phyloP scores from a whole-genome alignment of 176 grass and related monocot genomes.

The Alloteropsis semialata region DNA sequence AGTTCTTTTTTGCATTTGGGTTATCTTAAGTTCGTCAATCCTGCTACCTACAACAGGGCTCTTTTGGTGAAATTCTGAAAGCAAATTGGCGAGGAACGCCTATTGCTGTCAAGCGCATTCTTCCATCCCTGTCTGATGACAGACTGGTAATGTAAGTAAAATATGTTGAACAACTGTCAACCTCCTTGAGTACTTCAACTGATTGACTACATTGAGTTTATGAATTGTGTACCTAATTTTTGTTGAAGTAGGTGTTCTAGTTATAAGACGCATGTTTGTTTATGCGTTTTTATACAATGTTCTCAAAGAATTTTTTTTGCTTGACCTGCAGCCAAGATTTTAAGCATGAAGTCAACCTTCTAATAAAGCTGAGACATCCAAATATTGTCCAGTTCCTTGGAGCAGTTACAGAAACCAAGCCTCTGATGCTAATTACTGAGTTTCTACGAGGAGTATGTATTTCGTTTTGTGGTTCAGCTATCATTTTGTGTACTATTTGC shows the following conservation, averaged over 20 bases:
- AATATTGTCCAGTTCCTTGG: conserved; percentile 99
- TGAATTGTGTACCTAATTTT: background rate
- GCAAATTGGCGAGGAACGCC: conserved; percentile 99
- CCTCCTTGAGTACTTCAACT: background rate
- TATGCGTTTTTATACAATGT: background rate
- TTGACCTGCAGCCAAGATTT: conserved; percentile 87
- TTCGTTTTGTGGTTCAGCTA: conserved; percentile 10
- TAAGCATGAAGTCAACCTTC: conserved; percentile 96
- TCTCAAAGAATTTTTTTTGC: background rate
- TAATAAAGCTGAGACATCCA: conserved; percentile 97
- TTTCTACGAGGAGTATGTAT: conserved; percentile 84
- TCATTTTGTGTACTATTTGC: background rate
- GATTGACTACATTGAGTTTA: background rate
- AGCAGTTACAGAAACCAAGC: conserved; percentile 95
- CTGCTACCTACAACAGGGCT: conserved; percentile 62
- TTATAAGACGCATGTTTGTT: background rate
- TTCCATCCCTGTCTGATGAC: conserved; percentile 96
- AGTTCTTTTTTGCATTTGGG: background rate
- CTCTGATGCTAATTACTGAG: conserved; percentile 94
- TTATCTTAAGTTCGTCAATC: conserved; percentile 32
- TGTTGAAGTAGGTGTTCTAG: background rate
- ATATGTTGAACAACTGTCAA: background rate
- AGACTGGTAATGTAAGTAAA: conserved; percentile 86
- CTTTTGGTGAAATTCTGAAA: conserved; percentile 99
- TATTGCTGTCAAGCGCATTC: conserved; percentile 98